phyloP scores from a whole-genome alignment of 2,329 filamentous ascomycete genomes.

The Thelonectria blattea region DNA sequence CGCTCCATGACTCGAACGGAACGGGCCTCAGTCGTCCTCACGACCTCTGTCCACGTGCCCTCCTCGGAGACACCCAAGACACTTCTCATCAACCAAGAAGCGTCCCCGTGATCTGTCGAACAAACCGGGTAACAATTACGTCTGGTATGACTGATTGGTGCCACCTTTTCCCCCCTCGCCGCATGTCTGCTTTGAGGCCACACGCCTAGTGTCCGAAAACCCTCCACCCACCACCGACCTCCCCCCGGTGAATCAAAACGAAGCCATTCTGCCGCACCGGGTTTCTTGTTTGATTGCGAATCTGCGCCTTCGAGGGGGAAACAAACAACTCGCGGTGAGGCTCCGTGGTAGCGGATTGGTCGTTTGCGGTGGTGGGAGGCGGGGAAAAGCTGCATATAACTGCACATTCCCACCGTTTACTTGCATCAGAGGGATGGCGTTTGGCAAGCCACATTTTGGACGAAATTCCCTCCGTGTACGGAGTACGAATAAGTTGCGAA shows the following conservation, averaged over 20 bases:
- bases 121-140: too few relatives aligned
- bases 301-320: background rate
- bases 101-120: too few relatives aligned
- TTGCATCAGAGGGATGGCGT: background rate
- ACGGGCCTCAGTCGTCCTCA: background rate
- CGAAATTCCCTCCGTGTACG: too few relatives aligned
- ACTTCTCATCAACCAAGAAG: background rate
- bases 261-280: too few relatives aligned
- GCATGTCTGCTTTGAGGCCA: background rate
- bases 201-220: background rate
- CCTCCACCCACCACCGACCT: background rate
- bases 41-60: background rate
- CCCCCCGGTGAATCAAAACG: background rate
- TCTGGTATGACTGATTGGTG: slow-evolving; percentile 5
- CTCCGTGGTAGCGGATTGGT: background rate
- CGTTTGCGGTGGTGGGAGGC: background rate
- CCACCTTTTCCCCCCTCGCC: background rate
- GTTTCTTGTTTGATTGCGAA: background rate
- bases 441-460: too few relatives aligned
- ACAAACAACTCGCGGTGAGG: background rate
- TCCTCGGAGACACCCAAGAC: background rate
- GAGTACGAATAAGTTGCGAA: too few relatives aligned
- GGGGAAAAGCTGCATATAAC: background rate
- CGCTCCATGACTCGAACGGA: background rate
- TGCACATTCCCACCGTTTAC: background rate